These are phyloP conservation scores for Fusarium sp. DNA, from an alignment of 2,329 filamentous ascomycete species.

Conservation along the genomic window DNA sequence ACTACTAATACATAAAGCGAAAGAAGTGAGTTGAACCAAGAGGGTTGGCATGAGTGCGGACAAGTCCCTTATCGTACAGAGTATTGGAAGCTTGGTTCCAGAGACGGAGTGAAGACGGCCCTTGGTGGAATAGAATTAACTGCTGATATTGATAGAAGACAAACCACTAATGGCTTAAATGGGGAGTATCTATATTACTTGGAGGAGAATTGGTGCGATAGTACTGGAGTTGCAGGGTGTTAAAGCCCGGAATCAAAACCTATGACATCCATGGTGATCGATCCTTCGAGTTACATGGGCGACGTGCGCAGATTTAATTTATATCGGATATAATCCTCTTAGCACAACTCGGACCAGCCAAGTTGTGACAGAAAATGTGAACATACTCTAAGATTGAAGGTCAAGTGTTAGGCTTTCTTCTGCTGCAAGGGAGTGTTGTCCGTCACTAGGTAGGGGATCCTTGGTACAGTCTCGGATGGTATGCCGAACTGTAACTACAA, in stretches of 20 bases:
- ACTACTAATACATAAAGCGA: too few species aligned
- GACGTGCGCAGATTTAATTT: neutral
- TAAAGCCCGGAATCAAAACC: constrained; percentile 10
- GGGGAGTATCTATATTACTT: too few species aligned
- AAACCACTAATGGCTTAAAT: too few species aligned
- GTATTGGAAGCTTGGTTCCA: too few species aligned
- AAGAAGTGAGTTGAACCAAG: too few species aligned
- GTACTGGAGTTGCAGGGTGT: constrained; percentile 20
- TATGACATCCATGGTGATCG: constrained; percentile 18
- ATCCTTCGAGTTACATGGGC: constrained; percentile 7
- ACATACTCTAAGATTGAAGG: too few species aligned
- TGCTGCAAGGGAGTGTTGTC: constrained; percentile 26
- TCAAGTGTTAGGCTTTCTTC: neutral
- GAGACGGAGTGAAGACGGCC: neutral
- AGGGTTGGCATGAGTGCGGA: too few species aligned
- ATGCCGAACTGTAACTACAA: neutral
- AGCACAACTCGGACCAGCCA: neutral
- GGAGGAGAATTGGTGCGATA: neutral
- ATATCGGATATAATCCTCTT: neutral
- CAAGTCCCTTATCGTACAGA: too few species aligned
- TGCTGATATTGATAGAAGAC: too few species aligned
- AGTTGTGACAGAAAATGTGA: neutral
- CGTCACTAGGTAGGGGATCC: neutral
- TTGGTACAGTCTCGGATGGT: neutral
- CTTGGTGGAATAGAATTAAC: neutral